Evolutionary conservation across 192 early-diverging fungal species (phyloP), one percentile per base, ranked within the genome.

Genomic region (Dimargaris xerosporica): DNA sequence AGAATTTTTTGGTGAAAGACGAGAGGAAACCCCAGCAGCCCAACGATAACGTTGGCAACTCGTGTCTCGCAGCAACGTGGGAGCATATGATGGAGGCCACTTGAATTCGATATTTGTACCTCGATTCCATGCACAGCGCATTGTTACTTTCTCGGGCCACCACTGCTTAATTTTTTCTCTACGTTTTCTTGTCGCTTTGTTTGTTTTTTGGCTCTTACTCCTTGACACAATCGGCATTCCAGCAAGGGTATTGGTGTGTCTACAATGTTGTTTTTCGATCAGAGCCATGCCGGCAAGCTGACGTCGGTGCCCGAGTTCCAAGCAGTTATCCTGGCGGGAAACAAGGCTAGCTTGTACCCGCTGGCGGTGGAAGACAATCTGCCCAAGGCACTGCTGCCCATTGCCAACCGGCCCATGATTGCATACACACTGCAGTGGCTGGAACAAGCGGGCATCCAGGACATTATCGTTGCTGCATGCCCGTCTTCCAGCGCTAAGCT

Each of bases 321-420:
- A 65, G 84, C 85, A 43, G 65, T 87, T 46, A 69, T 87, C 29
- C 64, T 86, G 34, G 80, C 78, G 25, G 85, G 83, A 21, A 81
- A 81, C 61, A 84, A 84, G 26, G 71, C 68, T 17, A 73, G 65
- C 41, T 64, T 91, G 68, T 86, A 82, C 59, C 86, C 85, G 47
- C 73, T 96, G 66, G 81, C 85, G 9, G 87, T 91, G 61, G 86
- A 85, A 52, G 80, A 83, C 48, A 88, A 82, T 69, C 69, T 87
- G 65, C 93, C 96, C 51, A 97, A 99, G 71, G 93, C 93, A 3
- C 78, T 95, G 46, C 77, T 99, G 41, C 96, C 96, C 4, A 75
- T 98, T 43, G 93, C 87, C 1, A 95, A 95, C 69, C 86, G 87
- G 68, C 96, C 96, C 55, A 91, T 98, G 84, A 82, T 99, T 65